Base-by-base conservation (phyloP, 179 eudicot genomes). In the Camellia oleifera region DNA sequence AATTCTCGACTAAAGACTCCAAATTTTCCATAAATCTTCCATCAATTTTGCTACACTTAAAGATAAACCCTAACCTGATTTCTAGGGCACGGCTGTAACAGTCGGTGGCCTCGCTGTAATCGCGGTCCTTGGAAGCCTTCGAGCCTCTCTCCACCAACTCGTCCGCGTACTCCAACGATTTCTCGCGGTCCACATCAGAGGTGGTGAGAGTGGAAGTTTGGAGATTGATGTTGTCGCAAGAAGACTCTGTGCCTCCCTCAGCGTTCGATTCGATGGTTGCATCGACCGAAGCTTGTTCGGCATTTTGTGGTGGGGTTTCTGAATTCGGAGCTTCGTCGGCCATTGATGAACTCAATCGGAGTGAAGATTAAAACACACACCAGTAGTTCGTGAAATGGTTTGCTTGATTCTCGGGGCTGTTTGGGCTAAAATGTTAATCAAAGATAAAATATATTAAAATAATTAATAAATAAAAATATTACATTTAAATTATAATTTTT, bases 31-130 rank as follows among this genome's bases (percentile, higher is more conserved):
- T 5, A 56, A 60, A 23, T 50, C 32, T 52, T 3, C 76, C 11
- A 23, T 13, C 26, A 45, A 45, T 6, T 14, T 45, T 69, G 4
- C 7, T 5, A 7, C 26, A 74, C 11, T 7, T 0, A 58, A 4
- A n/a, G 17, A 74, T 71, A 70, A 70, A 56, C 81, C 76, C 85
- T 26, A 66, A 93, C 98, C 95, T 92, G 85, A 93, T 92, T 84
- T 95, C 98, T 45, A 95, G 93, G 84, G 98, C 97, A 84, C 97
- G 98, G 81, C 98, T 95, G 65, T 83, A 95, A 77, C 94, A 88
- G 11, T 95, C 98, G 56, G 92, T 74, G 17, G 98, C 98, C 61
- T 93, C 94, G 3, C 87, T 77, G 20, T 80, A 95, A 78, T 93
- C 97, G n/a, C 58, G 70, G 2, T 89, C 97, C 77, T 87, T 92